These are phyloP conservation scores for Cymbopogon flexuosus DNA, from an alignment of 202 grass and related monocot species.

Conservation along the genomic window DNA sequence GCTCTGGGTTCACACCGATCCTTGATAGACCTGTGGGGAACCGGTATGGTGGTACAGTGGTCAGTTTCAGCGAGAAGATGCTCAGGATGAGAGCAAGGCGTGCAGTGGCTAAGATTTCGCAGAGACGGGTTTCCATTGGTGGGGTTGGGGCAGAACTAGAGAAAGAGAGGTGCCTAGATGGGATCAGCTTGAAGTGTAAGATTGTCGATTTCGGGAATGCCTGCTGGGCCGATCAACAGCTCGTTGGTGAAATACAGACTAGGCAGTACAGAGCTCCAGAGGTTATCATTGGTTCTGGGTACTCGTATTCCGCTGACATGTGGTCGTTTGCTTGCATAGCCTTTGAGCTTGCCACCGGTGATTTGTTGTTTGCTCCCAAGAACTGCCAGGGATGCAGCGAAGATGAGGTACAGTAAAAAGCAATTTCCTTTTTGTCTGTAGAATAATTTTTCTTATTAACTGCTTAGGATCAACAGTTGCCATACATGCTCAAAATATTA, in stretches of 20 bases:
- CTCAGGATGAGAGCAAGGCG: conserved; percentile 62
- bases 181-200: conserved; percentile 77
- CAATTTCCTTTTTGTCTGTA: neutral
- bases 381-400: conserved; percentile 58
- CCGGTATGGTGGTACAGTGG: conserved; percentile 33
- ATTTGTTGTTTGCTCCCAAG: conserved; percentile 68
- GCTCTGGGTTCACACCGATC: conserved; percentile 59
- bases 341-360: conserved; percentile 88
- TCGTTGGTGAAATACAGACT: conserved; percentile 69
- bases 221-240: conserved; percentile 59
- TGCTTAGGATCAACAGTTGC: neutral
- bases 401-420: conserved; percentile 73
- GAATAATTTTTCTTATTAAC: neutral
- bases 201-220: conserved; percentile 92
- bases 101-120: conserved; percentile 61
- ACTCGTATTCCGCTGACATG: conserved; percentile 74
- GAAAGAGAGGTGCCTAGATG: conserved; percentile 69
- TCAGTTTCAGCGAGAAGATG: conserved; percentile 74
- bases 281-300: conserved; percentile 82
- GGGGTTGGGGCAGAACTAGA: conserved; percentile 36
- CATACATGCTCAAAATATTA: neutral
- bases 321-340: conserved; percentile 85
- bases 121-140: conserved; percentile 47
- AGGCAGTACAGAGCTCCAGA: conserved; percentile 85
- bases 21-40: conserved; percentile 55